Base-by-base conservation (phyloP, 1,284 basidiomycete genomes). In the Laetiporus sulphureus region DNA sequence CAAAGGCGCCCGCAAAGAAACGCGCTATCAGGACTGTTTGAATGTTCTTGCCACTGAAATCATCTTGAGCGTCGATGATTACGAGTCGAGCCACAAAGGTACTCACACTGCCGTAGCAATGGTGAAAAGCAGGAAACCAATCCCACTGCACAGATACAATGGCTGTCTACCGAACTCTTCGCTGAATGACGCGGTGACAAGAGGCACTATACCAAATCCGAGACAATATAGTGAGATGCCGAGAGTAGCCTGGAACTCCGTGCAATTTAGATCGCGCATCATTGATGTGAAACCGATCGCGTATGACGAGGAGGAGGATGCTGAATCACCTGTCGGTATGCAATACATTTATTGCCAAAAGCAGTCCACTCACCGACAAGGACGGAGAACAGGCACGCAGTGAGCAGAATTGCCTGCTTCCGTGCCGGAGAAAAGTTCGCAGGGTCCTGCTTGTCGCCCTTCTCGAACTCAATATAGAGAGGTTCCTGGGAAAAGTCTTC, bases 151-250 rank as follows among this genome's bases (percentile, higher is more conserved):
- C 29, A 86, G 58, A 53, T 88, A 90, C 12, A 88, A 62, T 22
- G 81, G 81, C 39, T 73, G 75, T 25, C 87, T 62, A 1, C 87
- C 87, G 48, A 87, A 78, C 54, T 90, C 87, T 57, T 90, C 87
- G 45, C 80, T 83, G 47, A 89, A 74, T 1, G 86, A 82, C 0
- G 84, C 79, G 0, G 82, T 71, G 2, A 87, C 66, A 8, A 91
- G 70, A 0, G 88, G 88, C 2, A 80, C 70, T 15, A 86, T 47
- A 1, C 70, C 81, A 49, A 88, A 90, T 1, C 85, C 86, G 22
- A 87, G 63, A 4, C 75, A 69, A 58, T 73, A 89, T 23, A 77
- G 64, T 45, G 71, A 75, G 27, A 81, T 63, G 0, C 76, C 86
- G 18, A 77, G 62, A 2, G 75, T 79, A 3, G 77, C 78, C 52